Evolutionary conservation across 805 yeast species (phyloP), one percentile per base, ranked within the genome.

Genomic region (Ogataea kodamae): DNA sequence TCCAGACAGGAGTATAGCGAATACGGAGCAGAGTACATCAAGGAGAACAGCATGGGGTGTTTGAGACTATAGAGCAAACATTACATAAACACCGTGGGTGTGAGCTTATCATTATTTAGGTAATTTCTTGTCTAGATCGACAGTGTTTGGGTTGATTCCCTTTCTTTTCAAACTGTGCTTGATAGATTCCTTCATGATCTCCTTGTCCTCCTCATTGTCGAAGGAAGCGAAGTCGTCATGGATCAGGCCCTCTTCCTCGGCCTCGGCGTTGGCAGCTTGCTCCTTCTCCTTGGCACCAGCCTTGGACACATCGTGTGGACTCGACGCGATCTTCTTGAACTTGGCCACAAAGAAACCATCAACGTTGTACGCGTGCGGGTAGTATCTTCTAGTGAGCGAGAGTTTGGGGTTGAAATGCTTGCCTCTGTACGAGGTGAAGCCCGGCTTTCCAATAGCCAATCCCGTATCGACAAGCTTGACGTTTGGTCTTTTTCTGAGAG

Each of bases 301-400:
- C 65, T 81, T 84, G 38, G 88, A 76, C 35, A 76, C 77, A 62
- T 85, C 95, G 51, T 81, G 84, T 28, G 89, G 82, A 45, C 94
- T 80, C 40, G 96, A 69, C 0, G 89, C 95, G 44, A 75, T 78
- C 73, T 92, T 92, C 67, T 85, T 78, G 70, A 92, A 86, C 62
- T 90, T 92, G 36, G 99, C 99, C 40, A 92, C 98, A 61, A 68
- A 92, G 74, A 92, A 92, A 15, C 99, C 99, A 64, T 92, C 99
- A 35, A 92, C 98, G 61, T 92, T 92, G 59, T 92, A 92, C 17
- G 96, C 89, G 65, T 92, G 99, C 35, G 99, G 99, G 60, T 92
- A 92, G 64, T 90, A 92, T 62, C 99, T 78, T 69, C 96, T 78
- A 3, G 97, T 89, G 50, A 90, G 65, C 30, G 76, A 74, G 35